These are phyloP conservation scores for Magnusiomyces sp. DNA, from an alignment of 1,139 yeast species.

Conservation along the genomic window DNA sequence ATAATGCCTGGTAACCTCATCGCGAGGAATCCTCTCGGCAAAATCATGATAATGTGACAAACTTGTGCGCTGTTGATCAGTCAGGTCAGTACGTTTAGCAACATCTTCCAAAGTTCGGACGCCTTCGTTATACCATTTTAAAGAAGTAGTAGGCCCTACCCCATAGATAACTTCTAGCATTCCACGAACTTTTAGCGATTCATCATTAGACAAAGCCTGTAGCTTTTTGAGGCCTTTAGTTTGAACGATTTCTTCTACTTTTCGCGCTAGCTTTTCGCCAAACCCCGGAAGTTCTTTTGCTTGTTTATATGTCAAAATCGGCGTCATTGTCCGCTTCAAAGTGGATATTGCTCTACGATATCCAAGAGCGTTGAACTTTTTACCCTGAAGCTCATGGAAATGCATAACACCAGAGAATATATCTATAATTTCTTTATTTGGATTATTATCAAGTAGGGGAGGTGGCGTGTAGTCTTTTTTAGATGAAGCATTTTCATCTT, in stretches of 20 bases:
- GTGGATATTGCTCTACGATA: not conserved
- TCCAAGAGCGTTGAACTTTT: not conserved
- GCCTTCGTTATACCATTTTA: constrained; percentile 38
- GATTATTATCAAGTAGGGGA: too few relatives aligned
- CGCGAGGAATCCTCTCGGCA: constrained; percentile 39
- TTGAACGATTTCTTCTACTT: constrained; percentile 41
- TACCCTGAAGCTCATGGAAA: too few relatives aligned
- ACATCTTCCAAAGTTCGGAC: constrained; percentile 38
- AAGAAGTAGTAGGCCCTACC: constrained; percentile 44
- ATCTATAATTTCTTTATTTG: too few relatives aligned
- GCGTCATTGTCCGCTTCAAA: not conserved
- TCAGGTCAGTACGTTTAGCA: constrained; percentile 29
- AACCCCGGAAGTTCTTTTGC: constrained; percentile 34
- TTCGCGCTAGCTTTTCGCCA: constrained; percentile 40
- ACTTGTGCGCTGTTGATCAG: constrained; percentile 38
- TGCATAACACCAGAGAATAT: too few relatives aligned
- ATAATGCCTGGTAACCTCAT: constrained; percentile 40
- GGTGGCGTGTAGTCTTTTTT: too few relatives aligned
- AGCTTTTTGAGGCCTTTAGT: constrained; percentile 38
- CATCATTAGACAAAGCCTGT: constrained; percentile 26
- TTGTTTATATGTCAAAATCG: not conserved
- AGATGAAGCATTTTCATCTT: too few relatives aligned
- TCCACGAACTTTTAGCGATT: constrained; percentile 27
- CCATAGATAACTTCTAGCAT: constrained; percentile 43
- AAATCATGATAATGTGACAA: constrained; percentile 47